Base-by-base conservation (phyloP, 129 eudicot genomes). In the Flaveria sonorensis region DNA sequence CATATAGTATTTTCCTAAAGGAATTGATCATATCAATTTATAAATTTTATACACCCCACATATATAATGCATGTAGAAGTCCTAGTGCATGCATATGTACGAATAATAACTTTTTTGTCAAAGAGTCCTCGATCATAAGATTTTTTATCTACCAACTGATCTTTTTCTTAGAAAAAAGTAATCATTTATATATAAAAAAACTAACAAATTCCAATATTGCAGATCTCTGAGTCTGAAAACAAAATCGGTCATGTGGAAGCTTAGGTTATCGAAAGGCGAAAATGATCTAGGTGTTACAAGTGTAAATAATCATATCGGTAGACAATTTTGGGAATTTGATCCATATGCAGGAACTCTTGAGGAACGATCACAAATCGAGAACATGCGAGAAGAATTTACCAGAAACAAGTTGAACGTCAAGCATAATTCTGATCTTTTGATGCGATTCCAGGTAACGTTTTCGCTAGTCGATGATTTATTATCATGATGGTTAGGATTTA, bases 271-370 rank as follows among this genome's bases (percentile, higher is more conserved):
- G 14, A 79, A 77, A 86, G 88, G 85, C 0, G 86, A 76, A 1
- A 76, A 77, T 51, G 76, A 84, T 59, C 83, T 77, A 47, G 8
- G 70, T 52, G 73, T 83, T 8, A 71, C 18, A 39, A 86, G 89
- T 56, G 67, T 76, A 14, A 89, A 84, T 57, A 23, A 82, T 70
- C 86, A 84, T 39, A 76, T 86, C 18, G 91, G 95, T 2, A 74
- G 91, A 62, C 91, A 89, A 36, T 80, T 53, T 48, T 89, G 95
- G 95, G 91, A 84, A 73, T 89, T 82, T 19, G 95, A 89, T 74
- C 89, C 85, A 3, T 19, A 66, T 20, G 67, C 51, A 9, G 95
- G 91, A 7, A 82, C 86, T 39, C 80, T 81, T 1, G 83, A 89
- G 56, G 84, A 84, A 24, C 76, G 84, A 55, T 82, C 79, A 20